Percentiles rank a stretch among this genome's conserved stretches.
Conservation (phyloP, 2,329 filamentous ascomycete species). For the Neonectria coccinea region DNA sequence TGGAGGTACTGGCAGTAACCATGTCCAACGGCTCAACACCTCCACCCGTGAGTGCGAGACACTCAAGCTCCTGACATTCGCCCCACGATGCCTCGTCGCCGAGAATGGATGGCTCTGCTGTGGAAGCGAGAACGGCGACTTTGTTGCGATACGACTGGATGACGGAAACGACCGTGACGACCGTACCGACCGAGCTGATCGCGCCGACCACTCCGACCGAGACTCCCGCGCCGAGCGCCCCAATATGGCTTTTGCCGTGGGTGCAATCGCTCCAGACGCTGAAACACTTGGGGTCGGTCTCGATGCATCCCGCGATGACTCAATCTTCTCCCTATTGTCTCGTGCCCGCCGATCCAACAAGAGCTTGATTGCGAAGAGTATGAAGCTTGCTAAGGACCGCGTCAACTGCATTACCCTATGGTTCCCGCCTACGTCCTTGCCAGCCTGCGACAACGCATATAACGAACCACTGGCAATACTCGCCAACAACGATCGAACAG, state of each 20-base stretch:
- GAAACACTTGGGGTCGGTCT: slow-evolving; percentile 47
- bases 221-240: not conserved
- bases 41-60: slow-evolving; percentile 77
- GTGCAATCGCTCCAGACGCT: slow-evolving; percentile 46
- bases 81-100: slow-evolving; percentile 87
- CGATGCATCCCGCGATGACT: slow-evolving; percentile 50
- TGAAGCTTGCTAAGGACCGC: slow-evolving; percentile 68
- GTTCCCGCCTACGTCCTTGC: slow-evolving; percentile 60
- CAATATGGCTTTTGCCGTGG: slow-evolving; percentile 39
- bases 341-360: slow-evolving; percentile 57
- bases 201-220: slow-evolving; percentile 42
- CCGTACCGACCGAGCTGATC: slow-evolving; percentile 42
- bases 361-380: slow-evolving; percentile 61
- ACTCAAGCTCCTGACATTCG: slow-evolving; percentile 77
- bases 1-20: slow-evolving; percentile 73
- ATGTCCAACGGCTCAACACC: slow-evolving; percentile 76
- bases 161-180: slow-evolving; percentile 50
- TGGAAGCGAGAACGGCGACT: slow-evolving; percentile 89
- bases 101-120: slow-evolving; percentile 90
- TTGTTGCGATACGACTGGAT: slow-evolving; percentile 78
- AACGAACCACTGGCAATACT: slow-evolving; percentile 73
- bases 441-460: slow-evolving; percentile 56
- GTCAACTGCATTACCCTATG: slow-evolving; percentile 76
- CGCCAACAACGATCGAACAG: slow-evolving; percentile 91
- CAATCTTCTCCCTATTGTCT: slow-evolving; percentile 52